Conservation (phyloP, 495 filamentous ascomycete genomes). For the Penicillium dipodomyicola region DNA sequence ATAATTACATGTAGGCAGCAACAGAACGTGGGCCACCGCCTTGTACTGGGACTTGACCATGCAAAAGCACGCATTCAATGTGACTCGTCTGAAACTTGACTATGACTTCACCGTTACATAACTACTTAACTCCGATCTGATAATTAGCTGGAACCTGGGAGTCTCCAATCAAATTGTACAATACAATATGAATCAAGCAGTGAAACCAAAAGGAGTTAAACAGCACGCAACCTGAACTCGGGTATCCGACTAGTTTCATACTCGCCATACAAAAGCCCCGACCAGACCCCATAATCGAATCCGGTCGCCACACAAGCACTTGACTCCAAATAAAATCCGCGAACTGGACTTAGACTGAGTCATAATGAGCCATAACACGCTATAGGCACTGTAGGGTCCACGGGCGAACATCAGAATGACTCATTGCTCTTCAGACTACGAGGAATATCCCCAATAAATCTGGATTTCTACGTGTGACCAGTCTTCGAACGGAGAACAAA, state of each 20-base stretch:
- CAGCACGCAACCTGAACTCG: neutral
- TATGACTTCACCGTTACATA: conserved; percentile 4
- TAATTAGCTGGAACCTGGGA: too few relatives aligned
- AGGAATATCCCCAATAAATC: neutral
- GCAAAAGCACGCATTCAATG: neutral
- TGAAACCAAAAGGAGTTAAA: neutral
- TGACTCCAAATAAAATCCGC: neutral
- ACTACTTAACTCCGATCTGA: neutral
- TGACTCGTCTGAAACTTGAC: neutral
- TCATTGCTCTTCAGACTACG: neutral
- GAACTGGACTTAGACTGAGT: neutral
- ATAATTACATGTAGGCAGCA: neutral
- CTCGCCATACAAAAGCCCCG: neutral
- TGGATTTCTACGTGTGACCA: neutral
- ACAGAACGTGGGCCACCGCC: neutral
- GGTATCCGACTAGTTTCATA: neutral
- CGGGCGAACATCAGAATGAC: neutral
- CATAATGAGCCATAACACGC: neutral
- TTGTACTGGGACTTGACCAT: neutral
- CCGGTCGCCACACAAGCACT: neutral
- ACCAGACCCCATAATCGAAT: too few relatives aligned
- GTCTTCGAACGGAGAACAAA: neutral
- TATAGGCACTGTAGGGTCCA: neutral
- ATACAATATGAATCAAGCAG: neutral
- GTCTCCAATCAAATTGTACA: neutral